Conservation (phyloP, 805 yeast species). For the Pichia membranifaciens region DNA sequence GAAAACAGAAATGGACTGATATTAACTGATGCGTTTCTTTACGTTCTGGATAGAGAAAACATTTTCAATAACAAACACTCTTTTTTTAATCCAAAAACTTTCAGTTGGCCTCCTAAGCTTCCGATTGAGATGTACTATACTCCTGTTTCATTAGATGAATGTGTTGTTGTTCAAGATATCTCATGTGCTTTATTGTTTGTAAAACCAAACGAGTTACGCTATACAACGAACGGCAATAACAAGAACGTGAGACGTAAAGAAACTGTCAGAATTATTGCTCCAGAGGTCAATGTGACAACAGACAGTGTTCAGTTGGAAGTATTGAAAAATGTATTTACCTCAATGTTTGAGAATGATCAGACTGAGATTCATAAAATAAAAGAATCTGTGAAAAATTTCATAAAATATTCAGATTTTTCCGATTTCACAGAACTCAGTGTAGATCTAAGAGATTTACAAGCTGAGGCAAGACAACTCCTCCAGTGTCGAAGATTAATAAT, state of each 20-base stretch:
- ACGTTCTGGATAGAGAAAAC: constrained; percentile 40
- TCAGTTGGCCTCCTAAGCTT: constrained; percentile 60
- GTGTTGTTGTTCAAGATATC: constrained; percentile 45
- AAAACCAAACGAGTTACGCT: constrained; percentile 48
- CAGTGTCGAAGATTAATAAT: constrained; percentile 22
- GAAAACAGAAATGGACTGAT: constrained; percentile 55
- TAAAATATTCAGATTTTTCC: constrained; percentile 25
- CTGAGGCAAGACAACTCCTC: constrained; percentile 18
- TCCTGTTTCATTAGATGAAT: constrained; percentile 36
- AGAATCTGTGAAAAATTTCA: constrained; percentile 28
- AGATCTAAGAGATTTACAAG: constrained; percentile 20
- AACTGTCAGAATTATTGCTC: constrained; percentile 28
- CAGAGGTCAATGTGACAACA: constrained; percentile 46
- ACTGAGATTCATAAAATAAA: constrained; percentile 38
- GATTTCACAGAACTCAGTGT: constrained; percentile 20
- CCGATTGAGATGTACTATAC: constrained; percentile 59
- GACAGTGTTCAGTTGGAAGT: constrained; percentile 54
- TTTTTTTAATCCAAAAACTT: constrained; percentile 27
- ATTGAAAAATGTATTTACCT: constrained; percentile 43
- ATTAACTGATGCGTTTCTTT: constrained; percentile 50
- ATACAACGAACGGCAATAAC: constrained; percentile 27
- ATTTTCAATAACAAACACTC: constrained; percentile 30
- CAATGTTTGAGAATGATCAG: constrained; percentile 34
- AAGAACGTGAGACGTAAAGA: constrained; percentile 13
- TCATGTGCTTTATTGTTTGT: constrained; percentile 45